Base-by-base conservation (phyloP, 495 filamentous ascomycete genomes). In the Penicillium manginii region DNA sequence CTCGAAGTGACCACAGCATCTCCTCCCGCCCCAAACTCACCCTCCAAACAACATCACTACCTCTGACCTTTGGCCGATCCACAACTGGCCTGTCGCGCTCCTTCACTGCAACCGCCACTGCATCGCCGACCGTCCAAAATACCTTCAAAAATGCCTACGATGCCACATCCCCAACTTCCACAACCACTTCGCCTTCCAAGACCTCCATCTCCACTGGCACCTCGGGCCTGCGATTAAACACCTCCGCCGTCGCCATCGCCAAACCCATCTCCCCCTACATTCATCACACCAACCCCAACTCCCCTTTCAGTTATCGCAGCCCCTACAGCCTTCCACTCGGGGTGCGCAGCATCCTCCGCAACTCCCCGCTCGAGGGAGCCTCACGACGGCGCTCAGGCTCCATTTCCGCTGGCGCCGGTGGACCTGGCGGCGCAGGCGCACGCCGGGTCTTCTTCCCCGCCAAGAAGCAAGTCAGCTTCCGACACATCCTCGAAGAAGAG, bases 141-240 rank as follows among this genome's bases (percentile, higher is more conserved):
- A 96, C 91, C 35, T 87, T 91, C 62, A 86, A 84, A 32, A 94
- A 96, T 70, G 84, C 86, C 55, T 91, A 92, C 68, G 86, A 89
- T 29, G 82, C 82, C 32, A 75, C 82, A n/a, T 86, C 85, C 15
- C 84, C 88, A 49, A 79, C 84, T 49, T 86, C 88, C 33, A 84
- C 86, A 7, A 83, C 84, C 14, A 65, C 60, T 49, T 78, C 79
- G 0, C 67, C 67, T 37, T 56, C 61, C 43, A 70, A 62, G 58
- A 29, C 33, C 60, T 31, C 26, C 74, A 18, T n/a, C 4, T 23
- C 23, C 23, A 23, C 23, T 8, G 0, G 6, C 26, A 29, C 3
- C 26, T 45, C 62, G 26, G 73, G 47, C 63, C 75, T 46, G 55
- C 65, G 65, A 31, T 68, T 68, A 67, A 76, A 23, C 66, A 68